A percentile compares a stretch with the other conserved stretches of the same genome.
These are phyloP conservation scores for Lecanosticta acicola DNA, from an alignment of 2,329 filamentous ascomycete genomes.

Conservation along the genomic window DNA sequence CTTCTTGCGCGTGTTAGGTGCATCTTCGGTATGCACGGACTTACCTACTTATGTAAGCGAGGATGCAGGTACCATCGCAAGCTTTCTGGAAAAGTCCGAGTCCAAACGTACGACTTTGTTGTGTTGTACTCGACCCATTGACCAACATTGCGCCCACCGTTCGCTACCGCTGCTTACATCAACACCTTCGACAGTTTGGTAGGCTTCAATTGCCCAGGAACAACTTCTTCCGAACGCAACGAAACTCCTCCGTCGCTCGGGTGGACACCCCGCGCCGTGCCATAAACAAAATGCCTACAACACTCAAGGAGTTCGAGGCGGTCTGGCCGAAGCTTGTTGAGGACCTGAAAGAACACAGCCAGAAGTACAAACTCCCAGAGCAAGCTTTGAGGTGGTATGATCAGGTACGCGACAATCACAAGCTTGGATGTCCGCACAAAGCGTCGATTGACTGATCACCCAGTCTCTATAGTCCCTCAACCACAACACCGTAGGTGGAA, in stretches of 20 bases:
- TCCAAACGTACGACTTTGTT: background rate
- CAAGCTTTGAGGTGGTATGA: slow-evolving; percentile 82
- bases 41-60: background rate
- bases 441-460: slow-evolving; percentile 20
- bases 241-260: background rate
- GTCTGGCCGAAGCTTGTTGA: slow-evolving; percentile 82
- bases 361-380: slow-evolving; percentile 75
- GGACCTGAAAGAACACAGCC: slow-evolving; percentile 72
- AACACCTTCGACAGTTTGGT: background rate
- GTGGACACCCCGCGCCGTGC: background rate
- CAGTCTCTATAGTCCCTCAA: slow-evolving; percentile 56
- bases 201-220: background rate
- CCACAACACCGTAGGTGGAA: slow-evolving; percentile 84
- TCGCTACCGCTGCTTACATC: background rate
- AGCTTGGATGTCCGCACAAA: background rate
- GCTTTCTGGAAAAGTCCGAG: too few relatives aligned
- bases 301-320: slow-evolving; percentile 79
- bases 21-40: background rate
- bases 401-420: slow-evolving; percentile 51
- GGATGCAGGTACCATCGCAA: background rate
- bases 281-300: slow-evolving; percentile 57
- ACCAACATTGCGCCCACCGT: background rate
- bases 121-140: background rate
- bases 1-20: background rate
- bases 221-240: background rate